These are phyloP conservation scores for Pseudogymnoascus sp. DNA, from an alignment of 2,329 filamentous ascomycete species.

Conservation along the genomic window DNA sequence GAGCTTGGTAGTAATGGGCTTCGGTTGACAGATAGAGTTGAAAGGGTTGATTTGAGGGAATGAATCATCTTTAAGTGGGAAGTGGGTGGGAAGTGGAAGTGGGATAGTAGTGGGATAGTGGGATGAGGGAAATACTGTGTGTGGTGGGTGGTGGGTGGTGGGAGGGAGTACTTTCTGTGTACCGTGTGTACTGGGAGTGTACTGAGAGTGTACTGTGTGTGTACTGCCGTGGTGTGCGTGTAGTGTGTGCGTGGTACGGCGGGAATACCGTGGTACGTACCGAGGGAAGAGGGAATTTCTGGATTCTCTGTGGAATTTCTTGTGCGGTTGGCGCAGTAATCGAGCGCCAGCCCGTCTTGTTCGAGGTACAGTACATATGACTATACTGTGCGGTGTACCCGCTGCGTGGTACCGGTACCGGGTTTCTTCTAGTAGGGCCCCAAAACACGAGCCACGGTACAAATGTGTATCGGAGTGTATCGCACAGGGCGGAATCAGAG, in stretches of 20 bases:
- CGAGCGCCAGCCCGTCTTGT: not conserved
- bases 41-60: conserved; percentile 6
- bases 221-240: not conserved
- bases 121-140: conserved; percentile 1
- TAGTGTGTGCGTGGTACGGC: not conserved
- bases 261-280: conserved; percentile 2
- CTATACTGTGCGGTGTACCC: not conserved
- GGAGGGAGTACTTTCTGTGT: not conserved
- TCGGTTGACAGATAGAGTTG: not conserved
- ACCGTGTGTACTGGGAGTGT: not conserved
- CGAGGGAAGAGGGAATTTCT: not conserved
- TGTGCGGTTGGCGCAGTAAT: not conserved
- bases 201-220: not conserved
- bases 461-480: not conserved
- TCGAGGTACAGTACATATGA: not conserved
- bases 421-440: not conserved
- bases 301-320: not conserved
- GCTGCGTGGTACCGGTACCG: not conserved
- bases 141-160: not conserved
- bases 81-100: not conserved
- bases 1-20: not conserved
- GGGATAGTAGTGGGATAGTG: not conserved
- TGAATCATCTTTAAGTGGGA: conserved; percentile 8
- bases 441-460: not conserved
- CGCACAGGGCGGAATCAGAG: not conserved